Percentiles rank a stretch among this genome's conserved stretches.
phyloP scores from a whole-genome alignment of 352 stramenopile genomes.

The Thraustochytrium striatum region DNA sequence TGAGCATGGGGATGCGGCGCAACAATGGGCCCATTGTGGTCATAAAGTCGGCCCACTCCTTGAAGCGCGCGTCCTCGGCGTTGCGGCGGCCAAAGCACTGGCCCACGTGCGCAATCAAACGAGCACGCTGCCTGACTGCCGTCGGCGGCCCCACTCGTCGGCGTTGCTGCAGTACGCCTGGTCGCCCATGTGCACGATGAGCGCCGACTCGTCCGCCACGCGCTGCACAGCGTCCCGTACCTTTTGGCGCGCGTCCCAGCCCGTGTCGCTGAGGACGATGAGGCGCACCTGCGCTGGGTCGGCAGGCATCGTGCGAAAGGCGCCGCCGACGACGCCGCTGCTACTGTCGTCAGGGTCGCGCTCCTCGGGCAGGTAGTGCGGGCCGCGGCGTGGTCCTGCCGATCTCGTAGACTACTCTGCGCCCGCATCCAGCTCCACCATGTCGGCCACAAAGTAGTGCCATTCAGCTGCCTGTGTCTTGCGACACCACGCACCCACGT shows the following conservation, averaged over 20 bases:
- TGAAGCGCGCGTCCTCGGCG: not conserved
- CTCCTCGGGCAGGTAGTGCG: no score
- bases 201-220: not conserved
- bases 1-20: not conserved
- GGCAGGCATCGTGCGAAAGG: no score
- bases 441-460: no score
- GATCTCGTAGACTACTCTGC: no score
- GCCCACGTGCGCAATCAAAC: conserved; percentile 20
- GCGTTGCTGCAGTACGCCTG: conserved; percentile 5
- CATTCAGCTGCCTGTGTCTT: no score
- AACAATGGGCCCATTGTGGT: not conserved
- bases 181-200: conserved; percentile 28
- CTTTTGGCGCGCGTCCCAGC: not conserved
- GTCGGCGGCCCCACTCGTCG: not conserved
- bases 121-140: not conserved
- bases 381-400: no score
- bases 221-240: not conserved
- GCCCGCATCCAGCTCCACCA: no score
- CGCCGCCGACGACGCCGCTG: no score
- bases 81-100: not conserved
- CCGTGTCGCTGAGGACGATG: conserved; percentile 13
- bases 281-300: no score
- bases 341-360: no score
- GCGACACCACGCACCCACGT: no score
- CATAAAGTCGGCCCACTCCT: not conserved